These are phyloP conservation scores for Cladophialophora exuberans DNA, from an alignment of 2,329 filamentous ascomycete genomes.

Conservation along the genomic window DNA sequence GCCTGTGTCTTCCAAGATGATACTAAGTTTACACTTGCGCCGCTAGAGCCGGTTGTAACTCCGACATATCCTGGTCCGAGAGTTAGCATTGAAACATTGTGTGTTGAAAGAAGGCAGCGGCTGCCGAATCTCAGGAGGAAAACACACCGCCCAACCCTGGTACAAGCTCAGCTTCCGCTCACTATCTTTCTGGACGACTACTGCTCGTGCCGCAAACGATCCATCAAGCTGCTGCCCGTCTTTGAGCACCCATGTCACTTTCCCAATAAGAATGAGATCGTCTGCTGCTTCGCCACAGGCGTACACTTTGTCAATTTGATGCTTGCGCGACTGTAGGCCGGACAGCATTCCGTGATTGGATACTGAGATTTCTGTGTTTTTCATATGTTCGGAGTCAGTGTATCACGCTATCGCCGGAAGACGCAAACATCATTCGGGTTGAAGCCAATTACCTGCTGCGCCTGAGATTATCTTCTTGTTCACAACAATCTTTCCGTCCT, in stretches of 20 bases:
- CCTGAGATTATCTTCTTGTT: not conserved
- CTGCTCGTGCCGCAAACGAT: not conserved
- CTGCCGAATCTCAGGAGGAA: not conserved
- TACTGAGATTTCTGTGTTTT: not conserved
- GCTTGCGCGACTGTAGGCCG: not conserved
- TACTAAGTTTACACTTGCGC: not conserved
- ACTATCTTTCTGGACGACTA: not conserved
- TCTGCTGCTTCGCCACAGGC: not conserved
- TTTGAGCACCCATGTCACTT: not conserved
- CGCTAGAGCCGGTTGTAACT: not conserved
- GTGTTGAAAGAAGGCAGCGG: not conserved
- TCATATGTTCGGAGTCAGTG: not conserved
- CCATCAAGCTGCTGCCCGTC: not conserved
- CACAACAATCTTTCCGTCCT: not conserved
- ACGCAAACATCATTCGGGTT: too few species aligned
- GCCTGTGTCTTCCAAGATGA: too few species aligned
- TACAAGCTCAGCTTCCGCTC: not conserved
- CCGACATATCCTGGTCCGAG: not conserved
- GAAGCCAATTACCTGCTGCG: not conserved
- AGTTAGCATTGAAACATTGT: not conserved
- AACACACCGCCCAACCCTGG: slow-evolving; percentile 5
- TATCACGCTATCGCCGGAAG: too few species aligned
- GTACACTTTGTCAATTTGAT: not conserved
- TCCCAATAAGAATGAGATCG: not conserved
- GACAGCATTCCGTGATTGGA: not conserved